phyloP scores from a whole-genome alignment of 2,329 filamentous ascomycete genomes.

The Trichoderma cornu-damae region DNA sequence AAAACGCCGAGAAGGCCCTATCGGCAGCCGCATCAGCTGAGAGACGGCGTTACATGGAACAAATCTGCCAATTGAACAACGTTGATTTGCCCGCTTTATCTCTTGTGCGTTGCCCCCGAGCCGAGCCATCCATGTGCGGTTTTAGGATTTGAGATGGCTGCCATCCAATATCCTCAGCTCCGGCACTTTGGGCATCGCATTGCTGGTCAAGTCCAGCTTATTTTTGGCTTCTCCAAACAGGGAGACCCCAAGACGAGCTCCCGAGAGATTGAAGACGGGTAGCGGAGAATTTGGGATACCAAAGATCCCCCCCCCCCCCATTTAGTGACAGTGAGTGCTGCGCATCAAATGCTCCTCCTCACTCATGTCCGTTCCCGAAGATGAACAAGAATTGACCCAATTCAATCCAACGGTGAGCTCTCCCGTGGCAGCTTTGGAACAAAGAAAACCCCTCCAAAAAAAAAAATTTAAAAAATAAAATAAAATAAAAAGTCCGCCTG shows the following conservation, averaged over 20 bases:
- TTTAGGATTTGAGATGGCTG: neutral
- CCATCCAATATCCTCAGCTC: slow-evolving; percentile 9
- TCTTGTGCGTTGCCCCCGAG: no score
- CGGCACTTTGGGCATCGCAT: neutral
- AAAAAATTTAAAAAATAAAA: no score
- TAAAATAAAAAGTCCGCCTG: slow-evolving; percentile 13
- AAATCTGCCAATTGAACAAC: no score
- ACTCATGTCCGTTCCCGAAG: neutral
- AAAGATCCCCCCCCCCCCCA: no score
- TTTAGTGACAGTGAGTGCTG: no score
- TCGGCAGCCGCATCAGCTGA: slow-evolving; percentile 4
- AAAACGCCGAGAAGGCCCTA: slow-evolving; percentile 1
- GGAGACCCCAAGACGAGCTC: no score
- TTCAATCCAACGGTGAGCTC: neutral
- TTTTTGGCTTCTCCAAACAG: no score
- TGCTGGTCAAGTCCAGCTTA: no score
- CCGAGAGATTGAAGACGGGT: no score
- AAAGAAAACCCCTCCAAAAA: no score
- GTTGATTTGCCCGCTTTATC: neutral
- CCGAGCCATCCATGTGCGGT: neutral
- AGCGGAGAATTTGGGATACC: neutral
- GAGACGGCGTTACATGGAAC: neutral
- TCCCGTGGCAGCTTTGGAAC: neutral
- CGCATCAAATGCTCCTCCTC: neutral
- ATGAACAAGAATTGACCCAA: neutral